These are phyloP conservation scores for Plasmodium malariae DNA, from an alignment of 169 alveolate genomes.

Conservation along the genomic window DNA sequence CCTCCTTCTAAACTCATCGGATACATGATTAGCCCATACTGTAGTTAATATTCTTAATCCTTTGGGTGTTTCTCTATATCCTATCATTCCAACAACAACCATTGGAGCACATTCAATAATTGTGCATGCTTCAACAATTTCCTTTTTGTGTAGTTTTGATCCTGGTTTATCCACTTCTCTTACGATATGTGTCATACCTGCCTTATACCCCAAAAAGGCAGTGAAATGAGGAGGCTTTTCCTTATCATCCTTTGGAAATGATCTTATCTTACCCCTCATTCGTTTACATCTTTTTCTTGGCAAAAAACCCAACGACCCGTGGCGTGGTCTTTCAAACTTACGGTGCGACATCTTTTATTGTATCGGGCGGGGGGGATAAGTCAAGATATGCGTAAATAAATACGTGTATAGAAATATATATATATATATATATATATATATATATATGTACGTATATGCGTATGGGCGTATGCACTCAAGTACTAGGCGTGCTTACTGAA, in stretches of 20 bases:
- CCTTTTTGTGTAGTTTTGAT: conserved; percentile 98
- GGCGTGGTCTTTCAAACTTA: conserved; percentile 99
- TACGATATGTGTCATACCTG: conserved; percentile 99
- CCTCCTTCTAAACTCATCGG: conserved; percentile 97
- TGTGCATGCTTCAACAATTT: conserved; percentile 99
- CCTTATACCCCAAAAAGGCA: conserved; percentile 99
- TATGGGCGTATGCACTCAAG: too few relatives aligned
- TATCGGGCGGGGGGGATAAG: too few relatives aligned
- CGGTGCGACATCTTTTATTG: conserved; percentile 98
- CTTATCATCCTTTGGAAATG: conserved; percentile 99
- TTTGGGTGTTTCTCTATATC: conserved; percentile 99
- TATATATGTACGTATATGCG: neutral
- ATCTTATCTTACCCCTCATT: conserved; percentile 92
- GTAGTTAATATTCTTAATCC: conserved; percentile 99
- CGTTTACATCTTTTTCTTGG: conserved; percentile 97
- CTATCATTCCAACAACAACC: conserved; percentile 99
- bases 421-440: neutral
- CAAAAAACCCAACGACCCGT: conserved; percentile 99
- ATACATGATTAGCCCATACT: conserved; percentile 98
- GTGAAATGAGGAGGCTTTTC: conserved; percentile 97
- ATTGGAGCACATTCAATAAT: conserved; percentile 99
- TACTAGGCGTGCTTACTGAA: too few relatives aligned
- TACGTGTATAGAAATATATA: neutral
- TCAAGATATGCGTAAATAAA: too few relatives aligned
- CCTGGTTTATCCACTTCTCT: conserved; percentile 99